A percentile compares a stretch with the other conserved stretches of the same genome.
Conservation (phyloP, 116 monocot genomes). For the Thalassia testudinum region DNA sequence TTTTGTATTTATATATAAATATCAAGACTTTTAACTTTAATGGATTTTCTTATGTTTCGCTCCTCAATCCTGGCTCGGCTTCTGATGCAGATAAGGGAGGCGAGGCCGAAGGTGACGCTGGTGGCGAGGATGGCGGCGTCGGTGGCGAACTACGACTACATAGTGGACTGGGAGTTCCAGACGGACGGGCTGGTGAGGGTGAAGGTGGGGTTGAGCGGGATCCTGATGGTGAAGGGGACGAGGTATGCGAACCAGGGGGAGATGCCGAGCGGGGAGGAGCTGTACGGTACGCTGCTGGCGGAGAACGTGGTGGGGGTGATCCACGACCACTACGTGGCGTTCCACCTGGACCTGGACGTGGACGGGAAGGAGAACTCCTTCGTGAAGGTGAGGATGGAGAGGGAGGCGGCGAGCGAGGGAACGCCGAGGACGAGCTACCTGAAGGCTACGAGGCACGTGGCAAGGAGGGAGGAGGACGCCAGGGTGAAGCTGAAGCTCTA, state of each 20-base stretch:
- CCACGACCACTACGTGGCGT: slow-evolving; percentile 81
- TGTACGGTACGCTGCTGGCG: slow-evolving; percentile 49
- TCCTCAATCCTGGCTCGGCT: slow-evolving; percentile 39
- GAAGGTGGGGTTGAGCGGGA: slow-evolving; percentile 80
- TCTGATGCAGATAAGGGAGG: slow-evolving; percentile 37
- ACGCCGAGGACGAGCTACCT: slow-evolving; percentile 56
- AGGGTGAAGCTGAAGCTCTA: slow-evolving; percentile 49
- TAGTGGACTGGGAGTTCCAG: slow-evolving; percentile 95
- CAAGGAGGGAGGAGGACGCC: slow-evolving; percentile 57
- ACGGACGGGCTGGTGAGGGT: slow-evolving; percentile 73
- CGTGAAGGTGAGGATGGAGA: slow-evolving; percentile 34
- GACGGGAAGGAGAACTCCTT: slow-evolving; percentile 73
- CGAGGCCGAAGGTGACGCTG: slow-evolving; percentile 83
- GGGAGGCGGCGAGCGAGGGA: slow-evolving; percentile 7
- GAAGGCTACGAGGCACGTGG: slow-evolving; percentile 32
- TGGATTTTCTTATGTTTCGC: too few relatives aligned
- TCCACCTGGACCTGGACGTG: slow-evolving; percentile 73
- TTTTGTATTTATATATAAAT: too few relatives aligned
- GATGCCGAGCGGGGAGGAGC: slow-evolving; percentile 20
- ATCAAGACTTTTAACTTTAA: too few relatives aligned
- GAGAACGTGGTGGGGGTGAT: slow-evolving; percentile 71
- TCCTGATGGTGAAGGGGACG: slow-evolving; percentile 62
- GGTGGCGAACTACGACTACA: slow-evolving; percentile 89
- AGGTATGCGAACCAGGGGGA: slow-evolving; percentile 31
- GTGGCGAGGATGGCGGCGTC: slow-evolving; percentile 88